phyloP scores from a whole-genome alignment of 2,329 filamentous ascomycete genomes.

The Septoria petroselini region DNA sequence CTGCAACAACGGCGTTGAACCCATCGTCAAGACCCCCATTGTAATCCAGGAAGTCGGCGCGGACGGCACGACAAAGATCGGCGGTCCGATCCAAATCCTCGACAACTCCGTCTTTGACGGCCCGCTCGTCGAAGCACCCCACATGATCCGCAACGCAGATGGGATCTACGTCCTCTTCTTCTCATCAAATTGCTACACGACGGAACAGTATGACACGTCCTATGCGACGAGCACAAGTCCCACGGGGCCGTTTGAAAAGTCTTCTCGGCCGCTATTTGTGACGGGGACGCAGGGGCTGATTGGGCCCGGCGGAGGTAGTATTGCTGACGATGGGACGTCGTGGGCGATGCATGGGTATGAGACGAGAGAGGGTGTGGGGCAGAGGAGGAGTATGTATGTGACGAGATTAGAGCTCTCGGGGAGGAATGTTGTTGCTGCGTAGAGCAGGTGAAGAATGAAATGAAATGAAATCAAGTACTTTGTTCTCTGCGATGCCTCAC shows the following conservation, averaged over 20 bases:
- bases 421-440: not conserved
- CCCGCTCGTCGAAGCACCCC: conserved; percentile 32
- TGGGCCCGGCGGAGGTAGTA: conserved; percentile 19
- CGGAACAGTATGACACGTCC: conserved; percentile 19
- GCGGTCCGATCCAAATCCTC: conserved; percentile 24
- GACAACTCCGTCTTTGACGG: conserved; percentile 29
- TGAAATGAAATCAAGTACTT: not conserved
- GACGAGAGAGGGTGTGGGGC: conserved; percentile 6
- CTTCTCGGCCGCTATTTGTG: conserved; percentile 12
- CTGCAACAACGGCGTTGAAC: conserved; percentile 29
- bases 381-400: conserved; percentile 19
- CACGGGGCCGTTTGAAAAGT: conserved; percentile 19
- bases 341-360: conserved; percentile 23
- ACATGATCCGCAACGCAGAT: conserved; percentile 23
- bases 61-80: conserved; percentile 30
- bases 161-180: conserved; percentile 33
- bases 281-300: conserved; percentile 31
- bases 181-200: conserved; percentile 29
- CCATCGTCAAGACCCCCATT: conserved; percentile 29
- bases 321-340: conserved; percentile 16
- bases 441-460: not conserved
- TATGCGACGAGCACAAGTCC: conserved; percentile 17
- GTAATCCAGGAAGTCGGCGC: conserved; percentile 30
- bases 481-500: too few species aligned
- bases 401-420: conserved; percentile 10